Evolutionary conservation across 208 protist species (phyloP).

Genomic region (Leptomonas seymouri): DNA sequence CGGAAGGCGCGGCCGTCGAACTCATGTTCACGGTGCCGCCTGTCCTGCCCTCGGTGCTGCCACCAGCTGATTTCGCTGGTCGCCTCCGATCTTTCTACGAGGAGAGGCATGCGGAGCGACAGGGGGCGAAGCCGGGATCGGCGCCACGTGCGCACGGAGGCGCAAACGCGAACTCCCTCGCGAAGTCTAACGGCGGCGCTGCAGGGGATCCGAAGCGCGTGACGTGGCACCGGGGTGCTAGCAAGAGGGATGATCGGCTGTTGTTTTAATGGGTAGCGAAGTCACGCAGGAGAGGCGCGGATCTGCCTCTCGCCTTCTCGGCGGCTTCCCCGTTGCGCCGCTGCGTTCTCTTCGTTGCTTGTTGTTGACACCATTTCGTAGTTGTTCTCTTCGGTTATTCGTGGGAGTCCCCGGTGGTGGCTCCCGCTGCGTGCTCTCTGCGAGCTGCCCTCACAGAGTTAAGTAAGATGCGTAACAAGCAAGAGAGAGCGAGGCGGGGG

Average conservation of each 20-base stretch:
- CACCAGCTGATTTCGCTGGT: constrained; percentile 30
- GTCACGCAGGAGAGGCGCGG: no score
- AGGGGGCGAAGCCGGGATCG: not conserved
- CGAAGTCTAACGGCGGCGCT: not conserved
- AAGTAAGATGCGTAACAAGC: no score
- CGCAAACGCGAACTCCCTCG: no score
- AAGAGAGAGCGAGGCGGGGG: no score
- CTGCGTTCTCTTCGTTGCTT: no score
- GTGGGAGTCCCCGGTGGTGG: no score
- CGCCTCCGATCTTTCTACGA: constrained; percentile 19
- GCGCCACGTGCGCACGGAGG: no score
- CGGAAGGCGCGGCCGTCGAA: constrained; percentile 48
- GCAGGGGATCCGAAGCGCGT: not conserved
- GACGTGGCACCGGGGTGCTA: not conserved
- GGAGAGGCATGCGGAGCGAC: constrained; percentile 12
- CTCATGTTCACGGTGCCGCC: constrained; percentile 65
- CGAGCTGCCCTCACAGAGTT: no score
- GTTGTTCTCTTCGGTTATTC: no score
- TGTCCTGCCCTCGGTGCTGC: constrained; percentile 64
- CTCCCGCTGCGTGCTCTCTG: no score
- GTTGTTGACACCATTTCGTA: no score
- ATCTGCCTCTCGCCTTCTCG: not conserved
- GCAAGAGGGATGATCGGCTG: not conserved
- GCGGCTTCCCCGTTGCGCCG: no score
- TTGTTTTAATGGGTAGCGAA: constrained; percentile 3